Base-by-base conservation (phyloP, 2,329 filamentous ascomycete genomes). In the Tolypocladium endophyticum region DNA sequence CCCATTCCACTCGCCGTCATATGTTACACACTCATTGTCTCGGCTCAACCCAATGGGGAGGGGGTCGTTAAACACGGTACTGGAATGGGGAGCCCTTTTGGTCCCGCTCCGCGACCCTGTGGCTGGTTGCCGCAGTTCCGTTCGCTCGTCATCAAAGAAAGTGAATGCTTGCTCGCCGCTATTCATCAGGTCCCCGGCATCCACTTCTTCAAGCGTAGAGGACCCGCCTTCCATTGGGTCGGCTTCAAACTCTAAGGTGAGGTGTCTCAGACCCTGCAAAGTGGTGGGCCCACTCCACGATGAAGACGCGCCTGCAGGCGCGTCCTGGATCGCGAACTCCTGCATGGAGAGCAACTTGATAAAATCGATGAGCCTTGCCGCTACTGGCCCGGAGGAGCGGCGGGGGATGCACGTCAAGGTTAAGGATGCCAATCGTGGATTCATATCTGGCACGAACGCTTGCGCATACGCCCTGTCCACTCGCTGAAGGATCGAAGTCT, bases 361-460 rank as follows among this genome's bases (percentile, higher is more conserved):
- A 54, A 87, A 83, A 0, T 63, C 59, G 1, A 74, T 68, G 5
- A 87, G 68, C n/a, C 70, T 74, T n/a, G 73, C 65, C 38, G 81
- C 75, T 18, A 85, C 61, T 6, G 75, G 75, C 0, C 82, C 83
- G 5, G 69, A 73, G 1, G 83, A 84, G 30, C 76, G 76, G 9
- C 81, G 75, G 0, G 84, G 84, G 3, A 87, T 74, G 35, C 75
- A 71, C 0, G 81, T 83, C 28, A 87, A 70, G 4, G 79, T 81
- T 30, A 87, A 65, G 0, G 77, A 80, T 14, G 68, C 69, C 28
- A 87, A 68, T 4, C 82, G 77, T 0, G 82, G 79, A 61, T 86
- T 87, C 71, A 80, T 78, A 56, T 84, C 78, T 0, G 84, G 84
- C 4, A 75, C 67, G 58, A 83, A 81, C 18, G 72, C 67, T 57